These are phyloP conservation scores for Vickermania spadyakhi DNA, from an alignment of 208 protist genomes.

Conservation along the genomic window DNA sequence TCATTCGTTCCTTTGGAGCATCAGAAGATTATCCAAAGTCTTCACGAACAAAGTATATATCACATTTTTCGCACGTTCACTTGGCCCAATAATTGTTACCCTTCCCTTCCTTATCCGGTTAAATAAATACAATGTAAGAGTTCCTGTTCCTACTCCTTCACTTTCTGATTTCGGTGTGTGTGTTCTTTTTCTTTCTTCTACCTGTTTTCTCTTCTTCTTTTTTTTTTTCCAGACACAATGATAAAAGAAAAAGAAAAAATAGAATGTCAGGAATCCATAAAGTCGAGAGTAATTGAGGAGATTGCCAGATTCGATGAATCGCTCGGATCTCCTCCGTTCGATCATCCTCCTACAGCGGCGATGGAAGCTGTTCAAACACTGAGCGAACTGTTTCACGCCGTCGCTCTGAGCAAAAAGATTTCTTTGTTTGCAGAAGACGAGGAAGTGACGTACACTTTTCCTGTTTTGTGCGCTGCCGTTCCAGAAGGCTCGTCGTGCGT, in stretches of 20 bases:
- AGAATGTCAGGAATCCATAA: too few relatives aligned
- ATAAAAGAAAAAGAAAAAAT: too few relatives aligned
- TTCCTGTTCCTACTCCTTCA: too few relatives aligned
- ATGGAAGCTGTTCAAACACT: slow-evolving; percentile 18
- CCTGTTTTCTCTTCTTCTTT: too few relatives aligned
- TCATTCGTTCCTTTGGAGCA: not conserved
- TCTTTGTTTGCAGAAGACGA: slow-evolving; percentile 10
- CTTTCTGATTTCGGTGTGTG: too few relatives aligned
- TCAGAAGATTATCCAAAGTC: not conserved
- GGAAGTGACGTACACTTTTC: slow-evolving; percentile 52
- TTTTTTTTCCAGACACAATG: too few relatives aligned
- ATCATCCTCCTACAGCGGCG: slow-evolving; percentile 11
- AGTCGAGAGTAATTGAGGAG: too few relatives aligned
- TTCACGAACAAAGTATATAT: not conserved
- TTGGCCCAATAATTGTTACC: not conserved
- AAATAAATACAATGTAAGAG: not conserved
- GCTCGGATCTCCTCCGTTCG: slow-evolving; percentile 58
- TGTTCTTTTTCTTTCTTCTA: too few relatives aligned
- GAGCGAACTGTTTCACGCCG: not conserved
- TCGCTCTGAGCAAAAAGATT: slow-evolving; percentile 14
- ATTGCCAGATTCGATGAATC: slow-evolving; percentile 38
- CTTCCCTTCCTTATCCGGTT: too few relatives aligned
- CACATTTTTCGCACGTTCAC: not conserved
- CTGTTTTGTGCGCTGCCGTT: slow-evolving; percentile 60
- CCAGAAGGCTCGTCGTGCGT: slow-evolving; percentile 30